phyloP scores from a whole-genome alignment of 805 yeast species.

The Cyberlindnera mississippiensis region DNA sequence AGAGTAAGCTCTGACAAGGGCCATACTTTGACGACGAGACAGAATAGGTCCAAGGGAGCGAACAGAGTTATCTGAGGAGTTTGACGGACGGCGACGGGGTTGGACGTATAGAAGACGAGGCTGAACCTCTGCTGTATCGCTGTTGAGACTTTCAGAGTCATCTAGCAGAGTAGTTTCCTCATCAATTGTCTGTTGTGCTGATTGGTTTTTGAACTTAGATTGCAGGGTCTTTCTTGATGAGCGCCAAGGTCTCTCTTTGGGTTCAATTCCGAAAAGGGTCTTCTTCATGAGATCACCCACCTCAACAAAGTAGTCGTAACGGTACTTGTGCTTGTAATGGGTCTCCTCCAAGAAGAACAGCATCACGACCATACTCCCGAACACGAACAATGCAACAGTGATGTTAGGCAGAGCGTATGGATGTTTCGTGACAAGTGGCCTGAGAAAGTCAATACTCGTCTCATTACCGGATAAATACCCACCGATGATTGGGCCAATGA shows the following conservation, averaged over 20 bases:
- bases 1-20: conserved; percentile 31
- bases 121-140: neutral
- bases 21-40: conserved; percentile 32
- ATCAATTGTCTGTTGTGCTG: conserved; percentile 5
- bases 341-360: conserved; percentile 52
- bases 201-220: neutral
- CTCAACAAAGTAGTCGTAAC: conserved; percentile 43
- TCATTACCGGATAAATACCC: conserved; percentile 41
- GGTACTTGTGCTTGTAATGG: conserved; percentile 35
- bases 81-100: conserved; percentile 1
- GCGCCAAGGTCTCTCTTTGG: conserved; percentile 29
- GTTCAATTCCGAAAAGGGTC: conserved; percentile 17
- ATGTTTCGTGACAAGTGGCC: conserved; percentile 31
- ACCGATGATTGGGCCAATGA: conserved; percentile 60
- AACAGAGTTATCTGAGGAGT: conserved; percentile 22
- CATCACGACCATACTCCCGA: conserved; percentile 35
- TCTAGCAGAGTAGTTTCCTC: conserved; percentile 12
- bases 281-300: conserved; percentile 36
- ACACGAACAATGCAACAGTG: conserved; percentile 37
- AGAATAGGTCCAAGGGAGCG: conserved; percentile 25
- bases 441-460: conserved; percentile 25
- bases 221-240: neutral
- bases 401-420: conserved; percentile 55
- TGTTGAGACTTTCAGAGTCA: conserved; percentile 2
- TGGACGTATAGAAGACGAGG: neutral